Base-by-base conservation (phyloP, 176 grass and related monocot genomes). In the Guadua angustifolia region DNA sequence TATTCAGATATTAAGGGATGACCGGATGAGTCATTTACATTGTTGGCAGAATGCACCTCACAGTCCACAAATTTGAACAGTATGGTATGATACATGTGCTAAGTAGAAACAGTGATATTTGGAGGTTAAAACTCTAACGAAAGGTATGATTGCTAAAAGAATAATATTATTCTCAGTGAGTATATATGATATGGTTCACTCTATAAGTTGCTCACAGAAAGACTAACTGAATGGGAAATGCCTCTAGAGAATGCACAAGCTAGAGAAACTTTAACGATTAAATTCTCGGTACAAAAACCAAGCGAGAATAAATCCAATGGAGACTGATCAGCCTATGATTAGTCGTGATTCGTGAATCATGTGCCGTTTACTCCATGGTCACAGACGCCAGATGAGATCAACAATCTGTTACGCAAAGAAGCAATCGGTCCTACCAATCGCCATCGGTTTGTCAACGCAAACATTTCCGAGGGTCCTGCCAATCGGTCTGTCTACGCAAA, bases 151-250 rank as follows among this genome's bases (percentile, higher is more conserved):
- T 26, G 47, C 16, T 69, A 81, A 32, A 50, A 68, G 47, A 40
- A 9, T 24, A 71, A 81, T 71, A 21, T 43, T 76, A 56, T 21
- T 61, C 73, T 67, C 35, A 75, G 29, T 56, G 35, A 64, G 29
- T 66, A 75, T 19, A 66, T 75, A 66, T 75, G 33, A 15, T 11
- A 26, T 25, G 36, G 33, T 75, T 53, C 46, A 60, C 24, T 25
- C 13, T 25, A 39, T 33, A 83, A 75, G 32, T 4, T 53, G n/a
- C 51, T 44, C 50, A 19, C 32, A 74, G 39, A 52, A 47, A 66
- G 50, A 74, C 32, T 5, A 76, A 29, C 9, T 9, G 74, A 68
- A 16, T 26, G 33, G 63, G n/a, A 84, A 36, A 49, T 67, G 13
- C 36, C 61, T 12, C 5, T 17, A 44, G 4, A 26, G 3, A 67